Conservation (phyloP, 2,329 filamentous ascomycete species). For the Colletotrichum phormii region DNA sequence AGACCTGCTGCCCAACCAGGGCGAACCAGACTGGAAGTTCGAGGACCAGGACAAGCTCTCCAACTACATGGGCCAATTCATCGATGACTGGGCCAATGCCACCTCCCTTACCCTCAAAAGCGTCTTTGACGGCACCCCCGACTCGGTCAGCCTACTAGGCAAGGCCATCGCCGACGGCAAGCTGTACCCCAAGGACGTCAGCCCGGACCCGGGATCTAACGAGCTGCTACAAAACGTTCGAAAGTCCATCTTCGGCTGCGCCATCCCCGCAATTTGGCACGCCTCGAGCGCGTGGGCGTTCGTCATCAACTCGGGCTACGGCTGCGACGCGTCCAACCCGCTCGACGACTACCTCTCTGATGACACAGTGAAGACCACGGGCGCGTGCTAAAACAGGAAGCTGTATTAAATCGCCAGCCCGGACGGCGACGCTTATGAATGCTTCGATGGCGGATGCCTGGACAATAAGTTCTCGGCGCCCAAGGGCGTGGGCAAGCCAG, state of each 20-base stretch:
- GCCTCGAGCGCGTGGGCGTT: slow-evolving; percentile 43
- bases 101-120: slow-evolving; percentile 30
- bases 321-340: slow-evolving; percentile 40
- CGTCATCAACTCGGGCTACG: slow-evolving; percentile 47
- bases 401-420: slow-evolving; percentile 47
- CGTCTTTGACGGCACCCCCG: slow-evolving; percentile 42
- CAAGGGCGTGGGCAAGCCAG: slow-evolving; percentile 43
- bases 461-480: slow-evolving; percentile 43
- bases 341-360: slow-evolving; percentile 41
- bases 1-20: slow-evolving; percentile 36
- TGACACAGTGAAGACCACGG: slow-evolving; percentile 39
- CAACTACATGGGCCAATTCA: slow-evolving; percentile 42
- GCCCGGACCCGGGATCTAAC: slow-evolving; percentile 8
- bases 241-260: slow-evolving; percentile 45
- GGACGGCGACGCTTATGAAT: slow-evolving; percentile 38
- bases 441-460: slow-evolving; percentile 36
- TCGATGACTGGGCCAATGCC: slow-evolving; percentile 42
- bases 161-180: slow-evolving; percentile 44
- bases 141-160: slow-evolving; percentile 40
- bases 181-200: slow-evolving; percentile 30
- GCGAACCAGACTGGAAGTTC: slow-evolving; percentile 41
- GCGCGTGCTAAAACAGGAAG: slow-evolving; percentile 42
- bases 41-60: slow-evolving; percentile 42
- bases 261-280: slow-evolving; percentile 48
- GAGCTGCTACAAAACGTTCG: slow-evolving; percentile 17